Evolutionary conservation across 768 basidiomycete genomes (phyloP), one percentile per base, ranked within the genome.

Genomic region (Kwoniella bestiolae): DNA sequence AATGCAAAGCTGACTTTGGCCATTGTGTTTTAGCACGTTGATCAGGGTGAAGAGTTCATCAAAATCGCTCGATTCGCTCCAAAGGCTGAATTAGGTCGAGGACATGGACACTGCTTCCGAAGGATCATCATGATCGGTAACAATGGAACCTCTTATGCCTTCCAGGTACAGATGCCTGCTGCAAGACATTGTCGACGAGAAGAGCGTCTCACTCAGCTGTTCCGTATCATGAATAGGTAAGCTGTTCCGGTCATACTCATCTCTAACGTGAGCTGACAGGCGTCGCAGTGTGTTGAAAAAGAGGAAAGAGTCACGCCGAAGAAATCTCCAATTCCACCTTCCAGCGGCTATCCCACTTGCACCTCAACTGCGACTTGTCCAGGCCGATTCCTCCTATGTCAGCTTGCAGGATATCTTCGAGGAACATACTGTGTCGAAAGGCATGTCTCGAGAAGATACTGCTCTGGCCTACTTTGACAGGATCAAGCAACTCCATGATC

Each of bases 371-470:
- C 90, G 96, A 41, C 82, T 99, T 46, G 86, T 95, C 62, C 92
- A 96, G 79, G 91, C 89, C 60, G 95, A 98, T 79, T 87, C 90
- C 0, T 96, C 94, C 0, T 94, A 96, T 75, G 85, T 93, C 72
- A 89, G 89, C 0, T 83, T 99, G 38, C 91, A 91, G 44, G 96
- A 99, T 69, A 90, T 99, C 58, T 96, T 91, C 78, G 96, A 99
- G 77, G 86, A 90, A 21, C 90, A 91, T 78, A 94, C 92, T 78
- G 85, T 89, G 64, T 85, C 86, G 62, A 84, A 81, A 34, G 88
- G 91, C 14, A 87, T 95, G 67, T 85, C 87, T 1, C 86, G 90
- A 69, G 96, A 98, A 81, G 92, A 96, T 63, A 91, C 94, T 0
- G 87, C 93, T 45, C 83, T 98, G 38, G 86, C 88, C 49, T 88